Base-by-base conservation (phyloP, 2,329 filamentous ascomycete species). In the Diaporthe aspalathi region DNA sequence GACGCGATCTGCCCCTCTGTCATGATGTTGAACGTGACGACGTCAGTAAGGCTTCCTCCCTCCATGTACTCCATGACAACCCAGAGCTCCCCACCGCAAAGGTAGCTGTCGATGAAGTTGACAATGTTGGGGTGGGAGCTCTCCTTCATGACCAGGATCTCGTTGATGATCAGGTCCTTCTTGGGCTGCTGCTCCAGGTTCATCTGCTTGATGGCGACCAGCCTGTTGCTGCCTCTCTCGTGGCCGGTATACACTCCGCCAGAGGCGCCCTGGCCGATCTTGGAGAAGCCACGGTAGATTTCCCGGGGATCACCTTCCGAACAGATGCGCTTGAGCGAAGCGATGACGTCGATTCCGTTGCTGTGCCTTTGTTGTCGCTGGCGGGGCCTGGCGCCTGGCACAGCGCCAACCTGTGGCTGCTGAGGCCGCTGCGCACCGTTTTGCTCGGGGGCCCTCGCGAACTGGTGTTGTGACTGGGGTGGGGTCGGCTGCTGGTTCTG, bases 11-110 rank as follows among this genome's bases (percentile, higher is more conserved):
- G 96, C 3, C 94, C 94, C 81, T 99, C 96, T 9, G 93, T 95
- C 96, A 99, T 98, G 79, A 98, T 97, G 83, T 98, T 98, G 83
- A 97, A 98, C 4, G 96, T 99, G 70, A 99, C 96, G 68, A 99
- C 96, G 81, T 99, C 96, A 14, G 96, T 99, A 80, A 99, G 85
- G 82, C 94, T 98, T 74, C 96, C 96, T 72, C 96, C 96, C 82
- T 99, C 95, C 96, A 99, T 99, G 79, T 95, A 99, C 83, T 99
- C 96, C 96, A 99, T 99, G 43, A 98, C 94, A 1, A 99, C 96
- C 96, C 96, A 99, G 38, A 99, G 85, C 81, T 98, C 96, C 53
- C 95, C 93, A 16, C 90, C 89, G 71, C 95, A 92, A 14, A 99
- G 86, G 81, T 95, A 98, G 80, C 95, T 98, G 84, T 98, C 96